Percentiles rank a stretch among this genome's conserved stretches.
Conservation (phyloP, 1,284 basidiomycete genomes). For the Papiliotrema flavescens region DNA sequence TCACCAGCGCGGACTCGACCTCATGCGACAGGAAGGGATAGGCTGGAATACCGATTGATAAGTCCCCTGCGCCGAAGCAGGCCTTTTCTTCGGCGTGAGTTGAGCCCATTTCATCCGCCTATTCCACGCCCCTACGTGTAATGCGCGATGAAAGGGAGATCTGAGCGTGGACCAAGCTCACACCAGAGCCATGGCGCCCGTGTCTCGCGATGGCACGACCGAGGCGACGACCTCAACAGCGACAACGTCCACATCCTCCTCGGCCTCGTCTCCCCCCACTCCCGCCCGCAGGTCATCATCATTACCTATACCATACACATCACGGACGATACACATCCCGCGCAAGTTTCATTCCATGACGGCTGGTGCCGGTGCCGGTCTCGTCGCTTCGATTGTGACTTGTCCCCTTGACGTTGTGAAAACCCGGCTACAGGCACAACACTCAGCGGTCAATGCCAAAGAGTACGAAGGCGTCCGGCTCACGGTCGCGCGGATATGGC, state of each 20-base stretch:
- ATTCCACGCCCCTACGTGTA: too few species aligned
- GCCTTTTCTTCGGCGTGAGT: too few species aligned
- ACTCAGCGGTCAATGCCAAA: constrained; percentile 59
- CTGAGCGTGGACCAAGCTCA: too few species aligned
- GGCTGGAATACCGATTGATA: too few species aligned
- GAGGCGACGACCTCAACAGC: constrained; percentile 20
- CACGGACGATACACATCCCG: constrained; percentile 24
- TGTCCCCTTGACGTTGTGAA: constrained; percentile 98
- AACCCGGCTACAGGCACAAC: constrained; percentile 91
- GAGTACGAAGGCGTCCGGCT: constrained; percentile 75
- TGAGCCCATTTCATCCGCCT: too few species aligned
- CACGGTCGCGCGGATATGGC: constrained; percentile 67
- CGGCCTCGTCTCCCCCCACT: background rate
- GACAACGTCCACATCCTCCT: background rate
- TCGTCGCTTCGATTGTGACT: constrained; percentile 89
- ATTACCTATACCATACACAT: constrained; percentile 3
- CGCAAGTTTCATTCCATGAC: constrained; percentile 48
- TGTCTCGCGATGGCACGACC: constrained; percentile 32
- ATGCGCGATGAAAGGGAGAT: too few species aligned
- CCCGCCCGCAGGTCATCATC: background rate
- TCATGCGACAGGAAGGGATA: too few species aligned
- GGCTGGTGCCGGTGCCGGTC: constrained; percentile 61
- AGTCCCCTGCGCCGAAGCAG: too few species aligned
- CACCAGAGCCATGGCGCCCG: constrained; percentile 15
- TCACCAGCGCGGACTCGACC: too few species aligned